Base-by-base conservation (phyloP, 2,329 filamentous ascomycete species). In the Colletotrichum liaoningense region DNA sequence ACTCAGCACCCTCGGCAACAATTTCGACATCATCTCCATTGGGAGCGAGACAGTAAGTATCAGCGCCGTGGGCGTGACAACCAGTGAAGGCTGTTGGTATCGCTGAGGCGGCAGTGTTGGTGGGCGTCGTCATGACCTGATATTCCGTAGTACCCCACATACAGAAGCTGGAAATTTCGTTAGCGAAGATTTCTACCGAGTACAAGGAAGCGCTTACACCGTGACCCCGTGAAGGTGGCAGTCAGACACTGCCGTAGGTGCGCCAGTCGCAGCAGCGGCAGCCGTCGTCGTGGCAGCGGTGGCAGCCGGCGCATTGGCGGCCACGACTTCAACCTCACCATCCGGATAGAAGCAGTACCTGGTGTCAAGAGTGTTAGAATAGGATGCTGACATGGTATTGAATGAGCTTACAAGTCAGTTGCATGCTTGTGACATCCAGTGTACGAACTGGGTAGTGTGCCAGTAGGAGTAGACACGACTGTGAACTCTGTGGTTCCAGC, bases 11-110 rank as follows among this genome's bases (percentile, higher is more conserved):
- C 16, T 86, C 84, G 28, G 83, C 80, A 1, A 88, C 76, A 16
- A 93, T 82, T 65, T 89, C 77, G n/a, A 93, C 89, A 63, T 94
- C 91, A 28, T 88, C 84, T 22, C 91, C 91, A 52, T 87, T 82
- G 1, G 87, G 83, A 28, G 85, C 88, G n/a, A 93, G 78, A 75
- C 92, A 94, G 81, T 86, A 93, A 71, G 91, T 93, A 16, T 52
- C 86, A 4, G 80, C 77, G 19, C 84, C 91, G 80, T 94, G 92
- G 1, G 82, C 77, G 79, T 94, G 92, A 78, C 93, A 94, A 67
- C 82, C 89, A 0, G 91, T 93, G 77, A 91, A 93, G 65, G 88
- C 82, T 0, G 91, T 84, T 1, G 92, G 90, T 22, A 90, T 80
- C 62, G 88, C 86, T 58, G 86, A 86, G 1, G 88, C 90, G 22